These are phyloP conservation scores for Scalesia atractyloides DNA, from an alignment of 129 eudicot genomes.

Conservation along the genomic window DNA sequence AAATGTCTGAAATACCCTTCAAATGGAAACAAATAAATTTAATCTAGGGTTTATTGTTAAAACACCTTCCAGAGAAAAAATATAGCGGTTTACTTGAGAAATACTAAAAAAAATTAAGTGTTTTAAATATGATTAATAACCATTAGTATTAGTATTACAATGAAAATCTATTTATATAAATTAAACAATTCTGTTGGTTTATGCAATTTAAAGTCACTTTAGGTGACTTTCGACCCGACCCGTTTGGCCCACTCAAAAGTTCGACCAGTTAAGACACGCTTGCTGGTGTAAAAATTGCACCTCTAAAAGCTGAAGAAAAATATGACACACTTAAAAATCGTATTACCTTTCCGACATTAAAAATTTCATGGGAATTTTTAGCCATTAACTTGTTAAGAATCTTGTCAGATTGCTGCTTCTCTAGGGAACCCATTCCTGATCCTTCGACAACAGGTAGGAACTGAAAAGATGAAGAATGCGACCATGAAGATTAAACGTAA, in stretches of 20 bases:
- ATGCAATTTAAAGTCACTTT: neutral
- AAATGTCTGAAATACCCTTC: neutral
- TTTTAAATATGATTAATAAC: neutral
- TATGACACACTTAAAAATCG: neutral
- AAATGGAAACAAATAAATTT: neutral
- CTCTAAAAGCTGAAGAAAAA: neutral
- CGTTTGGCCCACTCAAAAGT: neutral
- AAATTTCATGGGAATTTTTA: constrained; percentile 65
- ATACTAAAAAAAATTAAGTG: neutral
- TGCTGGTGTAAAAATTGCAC: neutral
- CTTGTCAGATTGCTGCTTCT: constrained; percentile 82
- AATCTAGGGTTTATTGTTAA: neutral
- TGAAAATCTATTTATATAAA: neutral
- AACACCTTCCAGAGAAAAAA: neutral
- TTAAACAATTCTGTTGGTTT: neutral
- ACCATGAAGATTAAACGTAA: constrained; percentile 7
- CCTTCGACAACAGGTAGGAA: constrained; percentile 88
- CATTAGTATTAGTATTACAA: neutral
- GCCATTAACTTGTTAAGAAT: constrained; percentile 79
- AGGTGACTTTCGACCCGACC: neutral
- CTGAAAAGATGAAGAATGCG: constrained; percentile 38
- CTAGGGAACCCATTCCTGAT: constrained; percentile 82
- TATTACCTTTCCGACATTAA: constrained; percentile 81
- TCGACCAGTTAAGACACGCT: neutral
- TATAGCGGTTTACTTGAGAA: neutral